Conservation (phyloP, 305 asterid species). For the Fraxinus ornus region DNA sequence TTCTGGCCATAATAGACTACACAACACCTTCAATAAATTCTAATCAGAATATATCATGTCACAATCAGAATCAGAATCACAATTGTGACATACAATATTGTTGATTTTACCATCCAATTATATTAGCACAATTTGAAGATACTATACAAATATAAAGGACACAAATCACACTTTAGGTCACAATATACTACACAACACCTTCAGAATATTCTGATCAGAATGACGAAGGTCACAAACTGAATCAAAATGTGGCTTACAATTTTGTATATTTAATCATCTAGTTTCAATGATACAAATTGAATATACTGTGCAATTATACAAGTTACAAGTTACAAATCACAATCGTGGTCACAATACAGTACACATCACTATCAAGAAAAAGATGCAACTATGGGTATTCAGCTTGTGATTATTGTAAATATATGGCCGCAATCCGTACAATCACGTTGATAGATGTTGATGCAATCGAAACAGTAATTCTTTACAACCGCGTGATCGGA, state of each 20-base stretch:
- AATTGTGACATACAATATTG: background rate
- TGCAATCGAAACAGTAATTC: background rate
- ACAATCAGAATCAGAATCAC: background rate
- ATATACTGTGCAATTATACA: background rate
- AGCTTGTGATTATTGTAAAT: background rate
- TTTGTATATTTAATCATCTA: background rate
- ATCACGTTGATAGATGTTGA: background rate
- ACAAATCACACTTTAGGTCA: background rate
- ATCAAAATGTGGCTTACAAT: background rate
- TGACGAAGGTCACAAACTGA: background rate
- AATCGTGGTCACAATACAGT: background rate
- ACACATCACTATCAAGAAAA: background rate
- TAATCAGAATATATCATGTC: background rate
- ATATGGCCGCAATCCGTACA: background rate
- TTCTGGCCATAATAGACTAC: background rate
- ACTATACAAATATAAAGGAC: no score
- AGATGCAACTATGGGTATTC: background rate
- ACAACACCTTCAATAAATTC: background rate
- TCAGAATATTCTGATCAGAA: no score
- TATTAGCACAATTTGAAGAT: background rate
- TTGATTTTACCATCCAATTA: background rate
- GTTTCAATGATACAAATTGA: no score
- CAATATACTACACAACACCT: background rate
- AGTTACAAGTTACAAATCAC: background rate
- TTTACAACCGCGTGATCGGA: background rate